Evolutionary conservation across 2,329 filamentous ascomycete genomes (phyloP).

Genomic region (Zymoseptoria crescenta): DNA sequence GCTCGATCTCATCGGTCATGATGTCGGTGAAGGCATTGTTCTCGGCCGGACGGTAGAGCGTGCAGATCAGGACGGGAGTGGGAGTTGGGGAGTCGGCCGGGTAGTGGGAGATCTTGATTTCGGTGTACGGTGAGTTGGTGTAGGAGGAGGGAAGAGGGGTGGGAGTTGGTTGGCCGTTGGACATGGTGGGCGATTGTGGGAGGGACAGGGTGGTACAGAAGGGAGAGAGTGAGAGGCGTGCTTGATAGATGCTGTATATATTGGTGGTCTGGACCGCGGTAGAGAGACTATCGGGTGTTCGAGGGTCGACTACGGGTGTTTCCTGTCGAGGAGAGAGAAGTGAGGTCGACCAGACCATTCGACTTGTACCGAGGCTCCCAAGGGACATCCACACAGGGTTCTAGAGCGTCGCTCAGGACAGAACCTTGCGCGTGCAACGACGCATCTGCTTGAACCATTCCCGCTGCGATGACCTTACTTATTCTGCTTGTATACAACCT

Average conservation of each 20-base stretch:
- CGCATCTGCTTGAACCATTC: not conserved
- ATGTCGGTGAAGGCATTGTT: constrained; percentile 19
- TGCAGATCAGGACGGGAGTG: constrained; percentile 15
- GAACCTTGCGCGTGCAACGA: not conserved
- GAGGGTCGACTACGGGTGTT: not conserved
- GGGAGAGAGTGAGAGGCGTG: not conserved
- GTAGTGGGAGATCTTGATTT: constrained; percentile 17
- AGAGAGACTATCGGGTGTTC: not conserved
- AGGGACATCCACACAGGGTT: not conserved
- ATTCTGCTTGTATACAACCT: no score
- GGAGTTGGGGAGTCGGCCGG: constrained; percentile 10
- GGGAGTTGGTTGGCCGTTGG: constrained; percentile 5
- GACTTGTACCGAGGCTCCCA: not conserved
- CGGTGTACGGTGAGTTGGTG: constrained; percentile 7
- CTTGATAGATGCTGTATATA: not conserved
- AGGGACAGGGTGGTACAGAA: not conserved
- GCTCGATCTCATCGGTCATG: constrained; percentile 18
- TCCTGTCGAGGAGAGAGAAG: not conserved
- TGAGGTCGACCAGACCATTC: not conserved
- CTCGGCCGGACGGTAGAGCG: constrained; percentile 10
- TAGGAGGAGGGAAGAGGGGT: constrained; percentile 5
- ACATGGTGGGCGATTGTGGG: constrained; percentile 3
- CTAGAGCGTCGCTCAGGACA: not conserved
- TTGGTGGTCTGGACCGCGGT: not conserved
- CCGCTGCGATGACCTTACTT: no score